phyloP scores from a whole-genome alignment of 805 yeast genomes.

The Ogataea kodamae region DNA sequence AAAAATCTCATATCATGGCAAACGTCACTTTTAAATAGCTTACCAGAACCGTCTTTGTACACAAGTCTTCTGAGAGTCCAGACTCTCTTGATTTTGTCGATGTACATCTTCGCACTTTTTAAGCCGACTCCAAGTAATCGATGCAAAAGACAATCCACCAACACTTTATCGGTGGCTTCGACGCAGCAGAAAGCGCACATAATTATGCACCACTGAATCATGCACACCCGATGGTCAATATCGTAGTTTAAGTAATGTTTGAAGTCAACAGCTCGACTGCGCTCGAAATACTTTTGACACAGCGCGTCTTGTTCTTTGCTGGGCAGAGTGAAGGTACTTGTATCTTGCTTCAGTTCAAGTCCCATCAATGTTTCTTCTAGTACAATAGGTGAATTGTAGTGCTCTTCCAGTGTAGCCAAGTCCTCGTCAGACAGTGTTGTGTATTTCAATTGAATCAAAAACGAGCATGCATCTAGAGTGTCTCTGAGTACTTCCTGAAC shows the following conservation, averaged over 20 bases:
- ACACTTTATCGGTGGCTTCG: conserved; percentile 25
- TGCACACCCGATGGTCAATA: conserved; percentile 32
- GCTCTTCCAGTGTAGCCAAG: conserved; percentile 14
- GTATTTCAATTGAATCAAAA: conserved; percentile 24
- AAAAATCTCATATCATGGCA: conserved; percentile 11
- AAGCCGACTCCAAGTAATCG: conserved; percentile 25
- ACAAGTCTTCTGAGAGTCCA: conserved; percentile 28
- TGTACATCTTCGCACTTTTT: conserved; percentile 25
- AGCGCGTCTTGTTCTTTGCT: conserved; percentile 12
- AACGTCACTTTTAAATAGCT: conserved; percentile 12
- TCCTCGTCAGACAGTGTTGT: conserved; percentile 17
- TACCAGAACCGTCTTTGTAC: conserved; percentile 9
- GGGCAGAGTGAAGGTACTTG: conserved; percentile 12
- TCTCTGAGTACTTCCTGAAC: conserved; percentile 21
- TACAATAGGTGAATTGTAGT: conserved; percentile 23
- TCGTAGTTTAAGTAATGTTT: conserved; percentile 21
- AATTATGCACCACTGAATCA: conserved; percentile 31
- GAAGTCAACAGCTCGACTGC: conserved; percentile 12
- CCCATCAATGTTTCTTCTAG: conserved; percentile 12
- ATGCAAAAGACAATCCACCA: conserved; percentile 27
- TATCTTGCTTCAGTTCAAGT: conserved; percentile 6
- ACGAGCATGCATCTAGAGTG: conserved; percentile 21
- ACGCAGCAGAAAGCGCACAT: conserved; percentile 28
- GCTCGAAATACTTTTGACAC: conserved; percentile 6
- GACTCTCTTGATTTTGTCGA: conserved; percentile 23